These are phyloP conservation scores for Carallia pectinifolia DNA, from an alignment of 345 rosid genomes.

Conservation along the genomic window DNA sequence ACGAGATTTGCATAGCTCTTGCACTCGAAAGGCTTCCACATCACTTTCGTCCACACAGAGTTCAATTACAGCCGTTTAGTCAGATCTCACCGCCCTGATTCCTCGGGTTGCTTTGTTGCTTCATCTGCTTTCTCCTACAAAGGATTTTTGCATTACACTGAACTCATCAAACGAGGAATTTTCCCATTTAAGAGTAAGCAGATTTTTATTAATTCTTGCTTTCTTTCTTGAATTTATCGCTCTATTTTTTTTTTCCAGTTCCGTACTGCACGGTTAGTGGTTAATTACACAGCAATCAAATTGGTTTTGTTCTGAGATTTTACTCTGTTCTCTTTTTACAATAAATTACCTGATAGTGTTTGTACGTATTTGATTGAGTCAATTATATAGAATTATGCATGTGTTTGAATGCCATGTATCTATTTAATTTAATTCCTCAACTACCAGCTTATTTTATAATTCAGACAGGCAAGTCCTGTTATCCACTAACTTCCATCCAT, in stretches of 20 bases:
- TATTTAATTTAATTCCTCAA: background rate
- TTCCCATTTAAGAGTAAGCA: slow-evolving; percentile 28
- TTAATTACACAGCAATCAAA: too few species aligned
- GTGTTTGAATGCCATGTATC: too few species aligned
- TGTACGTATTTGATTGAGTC: too few species aligned
- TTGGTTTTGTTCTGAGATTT: too few species aligned
- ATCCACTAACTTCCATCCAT: background rate
- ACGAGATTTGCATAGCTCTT: slow-evolving; percentile 34
- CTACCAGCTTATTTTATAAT: background rate
- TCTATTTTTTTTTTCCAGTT: too few species aligned
- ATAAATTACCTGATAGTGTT: too few species aligned
- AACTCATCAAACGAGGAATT: slow-evolving; percentile 24
- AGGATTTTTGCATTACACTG: slow-evolving; percentile 18
- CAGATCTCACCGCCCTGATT: slow-evolving; percentile 23
- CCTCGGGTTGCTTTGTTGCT: slow-evolving; percentile 23
- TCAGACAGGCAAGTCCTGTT: background rate
- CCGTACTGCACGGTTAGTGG: too few species aligned
- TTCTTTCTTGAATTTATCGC: too few species aligned
- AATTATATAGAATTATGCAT: too few species aligned
- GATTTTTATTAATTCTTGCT: too few species aligned
- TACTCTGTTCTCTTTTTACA: too few species aligned
- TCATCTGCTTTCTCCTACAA: slow-evolving; percentile 26
- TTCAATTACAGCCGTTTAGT: slow-evolving; percentile 32
- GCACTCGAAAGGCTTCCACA: slow-evolving; percentile 37
- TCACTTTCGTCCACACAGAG: slow-evolving; percentile 43